phyloP scores from a whole-genome alignment of 2,329 filamentous ascomycete species.

The Penicillium oxalicum region DNA sequence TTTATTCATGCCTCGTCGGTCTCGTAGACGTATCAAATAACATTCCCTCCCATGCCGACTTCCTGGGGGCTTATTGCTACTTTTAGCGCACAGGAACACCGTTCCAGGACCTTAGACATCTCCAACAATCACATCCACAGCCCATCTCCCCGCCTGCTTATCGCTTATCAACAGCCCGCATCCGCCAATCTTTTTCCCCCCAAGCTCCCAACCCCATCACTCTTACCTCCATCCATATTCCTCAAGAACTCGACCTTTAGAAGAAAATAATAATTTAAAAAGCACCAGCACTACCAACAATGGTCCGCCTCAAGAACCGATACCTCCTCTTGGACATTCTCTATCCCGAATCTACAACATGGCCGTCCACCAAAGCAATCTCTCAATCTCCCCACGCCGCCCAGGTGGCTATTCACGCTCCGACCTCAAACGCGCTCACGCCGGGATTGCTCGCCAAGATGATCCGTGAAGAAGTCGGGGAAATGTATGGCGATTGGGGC shows the following conservation, averaged over 20 bases:
- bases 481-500: constrained; percentile 85
- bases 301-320: constrained; percentile 95
- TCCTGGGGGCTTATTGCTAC: too few relatives aligned
- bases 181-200: constrained; percentile 4
- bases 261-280: neutral
- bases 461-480: constrained; percentile 63
- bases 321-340: constrained; percentile 94
- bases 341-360: constrained; percentile 58
- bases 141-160: constrained; percentile 1
- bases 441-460: constrained; percentile 59
- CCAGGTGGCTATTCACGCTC: constrained; percentile 69
- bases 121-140: too few relatives aligned
- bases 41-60: too few relatives aligned
- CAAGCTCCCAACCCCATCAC: neutral
- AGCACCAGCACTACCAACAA: constrained; percentile 36
- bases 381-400: constrained; percentile 39
- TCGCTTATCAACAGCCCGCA: constrained; percentile 10
- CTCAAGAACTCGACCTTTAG: neutral
- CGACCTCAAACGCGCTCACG: constrained; percentile 67
- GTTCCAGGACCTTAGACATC: too few relatives aligned
- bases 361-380: constrained; percentile 34
- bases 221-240: neutral
- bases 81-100: too few relatives aligned
- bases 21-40: neutral
- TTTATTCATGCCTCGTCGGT: too few relatives aligned